A percentile compares a stretch with the other conserved stretches of the same genome.
These are phyloP conservation scores for Hydrangea macrophylla DNA, from an alignment of 148 eudicot species.

Conservation along the genomic window DNA sequence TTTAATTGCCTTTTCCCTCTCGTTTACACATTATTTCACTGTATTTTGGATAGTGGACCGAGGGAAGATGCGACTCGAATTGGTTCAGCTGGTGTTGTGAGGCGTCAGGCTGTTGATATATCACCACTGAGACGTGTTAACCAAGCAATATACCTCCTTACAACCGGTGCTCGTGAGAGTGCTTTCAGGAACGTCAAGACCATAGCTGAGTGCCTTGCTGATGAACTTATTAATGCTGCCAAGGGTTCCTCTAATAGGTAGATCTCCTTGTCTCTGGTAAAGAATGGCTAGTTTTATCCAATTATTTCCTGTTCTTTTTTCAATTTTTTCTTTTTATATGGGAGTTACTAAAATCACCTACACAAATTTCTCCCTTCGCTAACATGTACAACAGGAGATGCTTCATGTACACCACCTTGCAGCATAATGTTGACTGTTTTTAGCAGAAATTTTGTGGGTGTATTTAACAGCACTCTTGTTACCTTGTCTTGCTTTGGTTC, in stretches of 20 bases:
- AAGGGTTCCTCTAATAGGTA: slow-evolving; percentile 36
- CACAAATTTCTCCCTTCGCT: not conserved
- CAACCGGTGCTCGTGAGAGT: slow-evolving; percentile 34
- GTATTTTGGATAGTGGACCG: slow-evolving; percentile 14
- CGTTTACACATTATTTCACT: not conserved
- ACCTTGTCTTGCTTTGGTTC: not conserved
- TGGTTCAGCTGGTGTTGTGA: slow-evolving; percentile 35
- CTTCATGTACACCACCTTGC: too few species aligned
- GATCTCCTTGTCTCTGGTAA: too few species aligned
- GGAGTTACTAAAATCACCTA: too few species aligned
- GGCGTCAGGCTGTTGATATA: slow-evolving; percentile 35
- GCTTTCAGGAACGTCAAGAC: slow-evolving; percentile 32
- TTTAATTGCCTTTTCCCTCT: not conserved
- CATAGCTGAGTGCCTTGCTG: slow-evolving; percentile 30
- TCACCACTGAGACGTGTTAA: slow-evolving; percentile 31
- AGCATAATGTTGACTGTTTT: too few species aligned
- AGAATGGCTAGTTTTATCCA: not conserved
- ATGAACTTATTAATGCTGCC: slow-evolving; percentile 31
- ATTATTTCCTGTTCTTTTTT: not conserved
- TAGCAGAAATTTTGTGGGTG: too few species aligned
- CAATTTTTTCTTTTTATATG: too few species aligned
- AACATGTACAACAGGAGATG: too few species aligned
- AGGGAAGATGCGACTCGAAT: slow-evolving; percentile 37
- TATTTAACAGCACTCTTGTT: too few species aligned
- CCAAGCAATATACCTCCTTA: slow-evolving; percentile 29